phyloP scores from a whole-genome alignment of 345 rosid genomes.

The Rhizophora apiculata region DNA sequence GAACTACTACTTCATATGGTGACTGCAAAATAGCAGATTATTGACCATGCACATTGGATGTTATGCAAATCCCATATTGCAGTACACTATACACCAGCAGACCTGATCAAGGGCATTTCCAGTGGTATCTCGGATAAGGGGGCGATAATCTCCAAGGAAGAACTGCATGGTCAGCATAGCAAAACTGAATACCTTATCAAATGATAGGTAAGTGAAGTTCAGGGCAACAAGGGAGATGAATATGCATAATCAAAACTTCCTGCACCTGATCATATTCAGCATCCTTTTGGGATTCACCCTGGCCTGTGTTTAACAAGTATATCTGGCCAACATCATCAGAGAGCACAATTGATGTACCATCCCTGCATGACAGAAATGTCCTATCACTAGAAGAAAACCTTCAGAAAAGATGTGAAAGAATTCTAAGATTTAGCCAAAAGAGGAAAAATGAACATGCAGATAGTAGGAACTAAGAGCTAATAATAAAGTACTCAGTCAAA shows the following conservation, averaged over 20 bases:
- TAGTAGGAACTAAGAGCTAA: not conserved
- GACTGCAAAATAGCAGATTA: too few species aligned
- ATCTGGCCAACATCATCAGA: constrained; percentile 99
- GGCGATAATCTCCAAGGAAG: constrained; percentile 97
- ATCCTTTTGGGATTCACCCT: constrained; percentile 94
- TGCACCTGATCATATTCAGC: constrained; percentile 96
- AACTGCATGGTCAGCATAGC: constrained; percentile 46
- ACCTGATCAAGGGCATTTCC: constrained; percentile 98
- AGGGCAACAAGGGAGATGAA: not conserved
- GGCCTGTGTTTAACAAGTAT: constrained; percentile 85
- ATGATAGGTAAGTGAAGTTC: not conserved
- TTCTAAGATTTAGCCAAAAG: constrained; percentile 1
- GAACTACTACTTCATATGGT: too few species aligned
- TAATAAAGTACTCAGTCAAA: too few species aligned
- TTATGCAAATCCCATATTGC: not conserved
- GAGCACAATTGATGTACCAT: constrained; percentile 92
- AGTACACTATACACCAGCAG: constrained; percentile 6
- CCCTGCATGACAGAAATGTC: constrained; percentile 44
- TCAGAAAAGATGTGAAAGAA: not conserved
- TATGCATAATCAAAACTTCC: constrained; percentile 6
- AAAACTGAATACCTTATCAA: not conserved
- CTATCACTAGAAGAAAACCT: not conserved
- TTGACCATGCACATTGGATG: not conserved
- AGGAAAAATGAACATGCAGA: constrained; percentile 3
- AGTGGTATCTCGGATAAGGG: constrained; percentile 69